A percentile compares a stretch with the other conserved stretches of the same genome.
These are phyloP conservation scores for Ganoderma lingzhi DNA, from an alignment of 1,284 basidiomycete species.

Conservation along the genomic window DNA sequence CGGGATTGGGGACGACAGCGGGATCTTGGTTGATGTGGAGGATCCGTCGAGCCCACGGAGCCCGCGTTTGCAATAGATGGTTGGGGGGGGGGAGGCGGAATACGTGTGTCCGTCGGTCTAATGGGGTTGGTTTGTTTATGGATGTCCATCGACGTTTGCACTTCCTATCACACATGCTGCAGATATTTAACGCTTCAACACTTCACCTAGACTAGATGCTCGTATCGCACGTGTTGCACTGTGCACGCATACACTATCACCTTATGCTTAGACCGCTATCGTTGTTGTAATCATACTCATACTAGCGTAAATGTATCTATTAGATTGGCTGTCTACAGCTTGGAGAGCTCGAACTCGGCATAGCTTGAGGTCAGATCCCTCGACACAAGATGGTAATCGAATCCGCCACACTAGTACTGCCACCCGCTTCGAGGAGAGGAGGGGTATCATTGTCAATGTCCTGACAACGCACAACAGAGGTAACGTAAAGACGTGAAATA, in stretches of 20 bases:
- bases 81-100: neutral
- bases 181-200: too few relatives aligned
- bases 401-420: neutral
- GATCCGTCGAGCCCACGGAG: constrained; percentile 23
- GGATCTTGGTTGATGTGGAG: constrained; percentile 37
- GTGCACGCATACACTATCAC: neutral
- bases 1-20: constrained; percentile 38
- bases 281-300: neutral
- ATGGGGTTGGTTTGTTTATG: neutral
- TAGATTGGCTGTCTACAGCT: neutral
- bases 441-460: neutral
- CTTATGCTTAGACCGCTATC: neutral
- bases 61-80: neutral
- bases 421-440: neutral
- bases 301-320: neutral
- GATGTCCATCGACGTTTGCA: neutral
- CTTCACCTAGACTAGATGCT: neutral
- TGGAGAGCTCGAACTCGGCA: neutral
- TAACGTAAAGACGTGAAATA: neutral
- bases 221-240: neutral
- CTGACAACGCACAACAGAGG: neutral
- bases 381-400: neutral
- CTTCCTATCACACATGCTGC: neutral
- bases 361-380: too few relatives aligned
- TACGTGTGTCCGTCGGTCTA: too few relatives aligned